A percentile compares a stretch with the other conserved stretches of the same genome.
These are phyloP conservation scores for Rhododendron henanense DNA, from an alignment of 148 eudicot genomes.

Conservation along the genomic window DNA sequence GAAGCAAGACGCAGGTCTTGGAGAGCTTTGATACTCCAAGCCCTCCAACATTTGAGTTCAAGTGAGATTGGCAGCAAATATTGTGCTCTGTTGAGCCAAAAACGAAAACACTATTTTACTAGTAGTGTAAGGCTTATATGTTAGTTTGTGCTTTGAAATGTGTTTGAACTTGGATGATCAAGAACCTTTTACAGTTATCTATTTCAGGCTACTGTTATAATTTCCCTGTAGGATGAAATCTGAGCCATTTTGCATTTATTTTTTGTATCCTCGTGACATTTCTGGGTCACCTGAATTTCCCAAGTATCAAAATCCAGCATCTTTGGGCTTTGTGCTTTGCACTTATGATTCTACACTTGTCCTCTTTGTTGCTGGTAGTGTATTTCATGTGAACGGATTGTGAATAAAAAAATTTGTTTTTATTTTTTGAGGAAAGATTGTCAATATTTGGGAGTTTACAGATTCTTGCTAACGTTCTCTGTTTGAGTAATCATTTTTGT, in stretches of 20 bases:
- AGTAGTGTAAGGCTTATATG: neutral
- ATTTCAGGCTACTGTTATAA: neutral
- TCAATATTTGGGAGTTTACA: too few species aligned
- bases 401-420: too few species aligned
- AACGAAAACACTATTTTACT: neutral
- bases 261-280: neutral
- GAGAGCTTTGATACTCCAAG: conserved; percentile 58
- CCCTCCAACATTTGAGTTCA: conserved; percentile 54
- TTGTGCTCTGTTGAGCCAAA: conserved; percentile 8
- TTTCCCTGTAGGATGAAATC: neutral
- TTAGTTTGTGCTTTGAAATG: neutral
- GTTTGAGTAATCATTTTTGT: too few species aligned
- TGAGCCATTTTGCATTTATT: neutral
- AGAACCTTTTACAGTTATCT: neutral
- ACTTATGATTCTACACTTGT: neutral
- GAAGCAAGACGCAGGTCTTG: conserved; percentile 55
- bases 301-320: neutral
- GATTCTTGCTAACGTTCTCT: too few species aligned
- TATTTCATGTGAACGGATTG: too few species aligned
- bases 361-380: too few species aligned
- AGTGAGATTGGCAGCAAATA: conserved; percentile 20
- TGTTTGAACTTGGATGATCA: neutral
- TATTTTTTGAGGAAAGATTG: too few species aligned
- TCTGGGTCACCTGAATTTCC: neutral
- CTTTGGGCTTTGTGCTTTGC: neutral